Evolutionary conservation across 2,329 filamentous ascomycete genomes (phyloP).

Genomic region (Fusarium algeriense): DNA sequence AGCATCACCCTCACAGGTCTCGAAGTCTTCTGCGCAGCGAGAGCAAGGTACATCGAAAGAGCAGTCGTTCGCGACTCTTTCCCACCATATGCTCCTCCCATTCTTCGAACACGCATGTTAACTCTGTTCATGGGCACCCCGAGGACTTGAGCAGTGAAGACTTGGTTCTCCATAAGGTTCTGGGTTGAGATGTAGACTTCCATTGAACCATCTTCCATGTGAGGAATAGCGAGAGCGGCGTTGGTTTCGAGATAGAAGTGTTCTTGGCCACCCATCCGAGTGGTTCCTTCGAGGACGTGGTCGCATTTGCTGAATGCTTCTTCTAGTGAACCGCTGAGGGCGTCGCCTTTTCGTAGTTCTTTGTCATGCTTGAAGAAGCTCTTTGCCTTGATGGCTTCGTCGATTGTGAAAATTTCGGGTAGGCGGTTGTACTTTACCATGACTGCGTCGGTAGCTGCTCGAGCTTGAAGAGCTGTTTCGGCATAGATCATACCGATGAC

Average conservation of each 20-base stretch:
- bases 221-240: neutral
- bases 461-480: slow-evolving; percentile 5
- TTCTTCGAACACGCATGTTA: neutral
- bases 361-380: neutral
- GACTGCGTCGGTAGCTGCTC: neutral
- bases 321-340: neutral
- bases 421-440: neutral
- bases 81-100: slow-evolving; percentile 2
- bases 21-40: neutral
- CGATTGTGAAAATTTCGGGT: neutral
- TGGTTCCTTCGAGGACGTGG: neutral
- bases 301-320: neutral
- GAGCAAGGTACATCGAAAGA: slow-evolving; percentile 1
- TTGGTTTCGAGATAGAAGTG: slow-evolving; percentile 11
- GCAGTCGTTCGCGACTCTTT: neutral
- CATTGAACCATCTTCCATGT: slow-evolving; percentile 2
- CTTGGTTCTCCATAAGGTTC: slow-evolving; percentile 13
- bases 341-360: neutral
- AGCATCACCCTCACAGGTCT: slow-evolving; percentile 4
- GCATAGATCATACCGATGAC: slow-evolving; percentile 7
- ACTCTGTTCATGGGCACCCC: slow-evolving; percentile 7
- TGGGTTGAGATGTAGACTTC: slow-evolving; percentile 1
- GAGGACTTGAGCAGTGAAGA: neutral
- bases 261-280: slow-evolving; percentile 5
- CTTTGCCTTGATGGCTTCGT: slow-evolving; percentile 7